Evolutionary conservation across 2,329 filamentous ascomycete genomes (phyloP).

Genomic region (Zasmidium citrigriseum): DNA sequence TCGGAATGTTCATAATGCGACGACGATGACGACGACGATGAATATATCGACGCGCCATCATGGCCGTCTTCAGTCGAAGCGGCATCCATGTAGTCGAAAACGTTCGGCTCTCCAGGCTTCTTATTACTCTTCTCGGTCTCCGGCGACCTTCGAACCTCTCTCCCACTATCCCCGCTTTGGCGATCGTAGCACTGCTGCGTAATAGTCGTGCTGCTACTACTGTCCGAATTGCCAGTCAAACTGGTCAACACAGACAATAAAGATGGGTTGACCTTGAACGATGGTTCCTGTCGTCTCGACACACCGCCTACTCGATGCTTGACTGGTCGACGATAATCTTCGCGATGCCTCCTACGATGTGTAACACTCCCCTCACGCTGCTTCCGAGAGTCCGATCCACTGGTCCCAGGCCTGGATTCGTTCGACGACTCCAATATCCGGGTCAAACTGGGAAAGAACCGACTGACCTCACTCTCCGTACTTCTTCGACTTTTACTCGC

Average conservation of each 20-base stretch:
- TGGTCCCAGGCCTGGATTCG: slow-evolving; percentile 25
- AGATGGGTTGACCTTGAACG: slow-evolving; percentile 41
- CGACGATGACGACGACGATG: slow-evolving; percentile 27
- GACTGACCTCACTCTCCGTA: slow-evolving; percentile 24
- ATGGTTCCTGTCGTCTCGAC: slow-evolving; percentile 33
- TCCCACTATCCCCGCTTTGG: slow-evolving; percentile 16
- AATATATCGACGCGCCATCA: slow-evolving; percentile 24
- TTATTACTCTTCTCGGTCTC: slow-evolving; percentile 16
- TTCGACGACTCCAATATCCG: slow-evolving; percentile 42
- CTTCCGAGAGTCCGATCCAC: slow-evolving; percentile 18
- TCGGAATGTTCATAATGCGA: slow-evolving; percentile 35
- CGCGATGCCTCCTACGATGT: slow-evolving; percentile 17
- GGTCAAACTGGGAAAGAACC: slow-evolving; percentile 42
- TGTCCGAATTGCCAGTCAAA: slow-evolving; percentile 43
- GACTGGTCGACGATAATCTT: slow-evolving; percentile 32
- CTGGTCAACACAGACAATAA: slow-evolving; percentile 45
- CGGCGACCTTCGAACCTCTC: slow-evolving; percentile 11
- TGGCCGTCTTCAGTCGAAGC: slow-evolving; percentile 22
- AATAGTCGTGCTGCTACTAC: slow-evolving; percentile 49
- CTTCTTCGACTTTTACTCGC: slow-evolving; percentile 14
- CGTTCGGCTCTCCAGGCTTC: slow-evolving; percentile 25
- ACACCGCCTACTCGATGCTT: slow-evolving; percentile 37
- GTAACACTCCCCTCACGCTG: slow-evolving; percentile 15
- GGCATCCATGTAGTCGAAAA: slow-evolving; percentile 33
- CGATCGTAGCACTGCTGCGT: slow-evolving; percentile 46